Evolutionary conservation across 2,329 filamentous ascomycete species (phyloP).

Genomic region (Hymenoscyphus fraxineus): DNA sequence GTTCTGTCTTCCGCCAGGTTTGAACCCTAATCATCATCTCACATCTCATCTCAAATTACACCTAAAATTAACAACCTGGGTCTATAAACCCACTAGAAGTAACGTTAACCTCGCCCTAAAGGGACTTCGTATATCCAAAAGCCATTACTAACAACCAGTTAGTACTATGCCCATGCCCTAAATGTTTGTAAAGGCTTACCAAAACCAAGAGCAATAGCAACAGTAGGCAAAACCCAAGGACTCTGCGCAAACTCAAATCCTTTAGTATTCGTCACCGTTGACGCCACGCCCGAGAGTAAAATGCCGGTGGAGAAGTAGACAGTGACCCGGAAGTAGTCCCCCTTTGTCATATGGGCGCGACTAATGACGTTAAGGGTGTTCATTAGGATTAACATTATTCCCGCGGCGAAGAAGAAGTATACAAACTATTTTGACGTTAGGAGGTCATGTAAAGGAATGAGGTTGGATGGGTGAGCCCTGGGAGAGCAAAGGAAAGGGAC

Average conservation of each 20-base stretch:
- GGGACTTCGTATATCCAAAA: slow-evolving; percentile 5
- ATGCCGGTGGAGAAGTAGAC: slow-evolving; percentile 7
- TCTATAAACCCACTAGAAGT: too few species aligned
- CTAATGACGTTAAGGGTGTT: slow-evolving; percentile 21
- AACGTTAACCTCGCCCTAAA: not conserved
- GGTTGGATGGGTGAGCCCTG: not conserved
- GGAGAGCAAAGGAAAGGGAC: not conserved
- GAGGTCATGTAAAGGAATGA: not conserved
- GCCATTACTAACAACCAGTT: slow-evolving; percentile 4
- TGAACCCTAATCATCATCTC: too few species aligned
- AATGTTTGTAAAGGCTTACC: not conserved
- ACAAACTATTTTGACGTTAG: slow-evolving; percentile 15
- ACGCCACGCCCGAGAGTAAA: slow-evolving; percentile 1
- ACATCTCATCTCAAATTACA: too few species aligned
- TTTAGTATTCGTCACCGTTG: not conserved
- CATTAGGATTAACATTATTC: slow-evolving; percentile 25
- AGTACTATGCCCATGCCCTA: not conserved
- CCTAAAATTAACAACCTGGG: too few species aligned
- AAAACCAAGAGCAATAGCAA: slow-evolving; percentile 7
- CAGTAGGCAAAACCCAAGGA: slow-evolving; percentile 10
- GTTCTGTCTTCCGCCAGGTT: too few species aligned
- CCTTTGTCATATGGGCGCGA: slow-evolving; percentile 1
- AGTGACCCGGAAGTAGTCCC: slow-evolving; percentile 3
- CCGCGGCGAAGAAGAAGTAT: slow-evolving; percentile 27
- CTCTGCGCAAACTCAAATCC: slow-evolving; percentile 11